Conservation (phyloP, 2,329 filamentous ascomycete species). For the Penicillium sp. region DNA sequence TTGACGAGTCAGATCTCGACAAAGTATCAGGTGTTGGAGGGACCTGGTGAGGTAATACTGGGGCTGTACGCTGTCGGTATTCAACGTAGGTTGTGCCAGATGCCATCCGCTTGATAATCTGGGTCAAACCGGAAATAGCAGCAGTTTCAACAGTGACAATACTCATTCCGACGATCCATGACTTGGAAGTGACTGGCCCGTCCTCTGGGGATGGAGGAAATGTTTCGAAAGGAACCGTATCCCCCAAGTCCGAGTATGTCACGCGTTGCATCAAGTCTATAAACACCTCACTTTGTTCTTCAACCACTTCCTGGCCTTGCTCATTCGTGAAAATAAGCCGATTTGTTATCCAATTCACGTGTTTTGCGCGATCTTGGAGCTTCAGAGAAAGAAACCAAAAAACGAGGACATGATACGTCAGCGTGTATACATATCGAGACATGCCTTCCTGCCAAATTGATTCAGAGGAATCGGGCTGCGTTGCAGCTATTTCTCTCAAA, state of each 20-base stretch:
- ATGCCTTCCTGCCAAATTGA: constrained; percentile 63
- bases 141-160: constrained; percentile 50
- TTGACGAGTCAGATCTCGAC: constrained; percentile 33
- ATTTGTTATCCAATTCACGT: constrained; percentile 86
- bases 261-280: constrained; percentile 93
- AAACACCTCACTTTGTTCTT: constrained; percentile 90
- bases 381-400: constrained; percentile 96
- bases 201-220: constrained; percentile 40
- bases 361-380: constrained; percentile 73
- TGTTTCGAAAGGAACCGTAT: constrained; percentile 48
- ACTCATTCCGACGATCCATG: constrained; percentile 51
- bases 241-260: constrained; percentile 78
- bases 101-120: constrained; percentile 50
- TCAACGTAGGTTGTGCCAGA: constrained; percentile 48
- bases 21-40: constrained; percentile 37
- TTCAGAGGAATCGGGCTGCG: constrained; percentile 28
- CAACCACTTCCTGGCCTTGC: constrained; percentile 68
- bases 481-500: constrained; percentile 38
- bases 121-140: constrained; percentile 43
- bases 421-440: constrained; percentile 86
- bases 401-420: constrained; percentile 91
- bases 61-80: constrained; percentile 46
- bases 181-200: constrained; percentile 42
- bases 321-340: constrained; percentile 75
- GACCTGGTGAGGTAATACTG: constrained; percentile 43